Conservation (phyloP, 306 rosid genomes). For the Castanea sativa region DNA sequence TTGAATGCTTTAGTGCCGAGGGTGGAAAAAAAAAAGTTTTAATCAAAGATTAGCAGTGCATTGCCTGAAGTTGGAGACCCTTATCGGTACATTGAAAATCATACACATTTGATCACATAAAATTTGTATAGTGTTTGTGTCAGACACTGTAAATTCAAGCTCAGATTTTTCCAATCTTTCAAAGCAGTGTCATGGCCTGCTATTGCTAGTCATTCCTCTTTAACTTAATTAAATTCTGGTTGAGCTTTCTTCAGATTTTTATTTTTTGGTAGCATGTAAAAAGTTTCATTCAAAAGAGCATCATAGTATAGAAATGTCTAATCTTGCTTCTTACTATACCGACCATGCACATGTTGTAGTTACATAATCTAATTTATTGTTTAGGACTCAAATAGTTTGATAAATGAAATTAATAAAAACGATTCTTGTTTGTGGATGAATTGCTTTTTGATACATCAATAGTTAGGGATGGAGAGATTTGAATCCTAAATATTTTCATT, state of each 20-base stretch:
- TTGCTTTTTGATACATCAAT: no score
- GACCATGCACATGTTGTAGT: not conserved
- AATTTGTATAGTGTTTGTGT: conserved; percentile 42
- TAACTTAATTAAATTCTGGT: not conserved
- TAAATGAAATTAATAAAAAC: not conserved
- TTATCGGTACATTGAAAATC: conserved; percentile 16
- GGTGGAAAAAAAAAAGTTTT: not conserved
- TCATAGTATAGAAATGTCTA: not conserved
- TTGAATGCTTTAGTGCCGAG: not conserved
- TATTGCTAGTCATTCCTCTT: not conserved
- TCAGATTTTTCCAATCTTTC: not conserved
- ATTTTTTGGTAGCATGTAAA: not conserved
- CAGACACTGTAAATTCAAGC: conserved; percentile 42
- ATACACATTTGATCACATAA: not conserved
- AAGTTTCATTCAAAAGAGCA: not conserved
- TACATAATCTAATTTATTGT: not conserved
- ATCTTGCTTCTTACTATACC: not conserved
- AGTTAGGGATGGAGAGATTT: no score
- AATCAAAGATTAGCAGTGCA: conserved; percentile 14
- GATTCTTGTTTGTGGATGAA: no score
- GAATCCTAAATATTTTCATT: no score
- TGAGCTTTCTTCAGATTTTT: not conserved
- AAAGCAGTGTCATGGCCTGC: not conserved
- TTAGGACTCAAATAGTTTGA: not conserved
- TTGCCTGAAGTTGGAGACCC: conserved; percentile 17